Base-by-base conservation (phyloP, 2,329 filamentous ascomycete genomes). In the Ophiostoma ulmi region DNA sequence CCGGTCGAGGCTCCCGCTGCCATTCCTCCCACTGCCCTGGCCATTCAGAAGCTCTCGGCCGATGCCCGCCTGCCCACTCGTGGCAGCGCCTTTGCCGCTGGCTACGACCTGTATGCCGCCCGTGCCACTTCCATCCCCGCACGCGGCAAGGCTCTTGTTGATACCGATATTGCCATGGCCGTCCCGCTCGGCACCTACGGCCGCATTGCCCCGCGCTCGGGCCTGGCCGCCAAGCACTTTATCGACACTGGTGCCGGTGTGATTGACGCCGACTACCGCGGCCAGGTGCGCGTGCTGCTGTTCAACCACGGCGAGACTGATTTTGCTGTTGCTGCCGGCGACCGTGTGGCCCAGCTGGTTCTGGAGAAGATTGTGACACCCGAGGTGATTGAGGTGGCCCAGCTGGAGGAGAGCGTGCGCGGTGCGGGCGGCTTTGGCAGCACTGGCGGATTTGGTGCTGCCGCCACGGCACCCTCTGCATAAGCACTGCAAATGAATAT, bases 171-270 rank as follows among this genome's bases (percentile, higher is more conserved):
- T 74, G 89, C 90, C 75, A 94, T 99, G 82, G 92, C 93, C 36
- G 91, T 97, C 67, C 95, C 95, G 0, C 91, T 88, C 5, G 93
- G 92, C 69, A 97, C 94, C 14, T 98, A 98, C 79, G 94, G 94
- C 75, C 90, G 94, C 71, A 88, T 97, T 70, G 94, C 94, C 3
- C 94, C 94, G 11, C 91, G 94, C 74, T 95, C 92, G n/a, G 93
- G 93, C 67, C 89, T 97, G 48, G 94, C 94, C 2, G 85, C 89
- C 72, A 99, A 99, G 83, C 89, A 98, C 83, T 95, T 94, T 81
- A 98, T 99, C 79, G 93, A 97, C 80, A 95, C 92, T 0, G 93
- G 96, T 73, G 95, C 95, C 0, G 95, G 95, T 70, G 95, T 99
- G 74, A 98, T 99, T 76, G 95, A 99, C 80, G 94, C 94, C 44